Evolutionary conservation across 2,329 filamentous ascomycete species (phyloP).

Genomic region (Fusarium subglutinans): DNA sequence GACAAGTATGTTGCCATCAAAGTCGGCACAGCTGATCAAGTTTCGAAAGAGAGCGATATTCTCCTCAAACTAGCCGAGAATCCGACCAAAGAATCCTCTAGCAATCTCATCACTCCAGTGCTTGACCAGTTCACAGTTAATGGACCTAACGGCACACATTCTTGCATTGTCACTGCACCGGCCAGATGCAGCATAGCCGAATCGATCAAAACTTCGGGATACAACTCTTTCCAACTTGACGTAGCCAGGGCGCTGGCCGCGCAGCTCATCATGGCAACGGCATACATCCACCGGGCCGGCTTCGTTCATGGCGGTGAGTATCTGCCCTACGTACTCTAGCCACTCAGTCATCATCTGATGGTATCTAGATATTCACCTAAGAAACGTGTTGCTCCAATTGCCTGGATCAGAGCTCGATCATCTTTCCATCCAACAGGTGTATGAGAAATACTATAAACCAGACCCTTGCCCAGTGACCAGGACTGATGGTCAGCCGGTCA

Average conservation of each 20-base stretch:
- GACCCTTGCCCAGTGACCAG: neutral
- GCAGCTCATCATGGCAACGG: neutral
- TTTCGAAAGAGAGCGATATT: neutral
- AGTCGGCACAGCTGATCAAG: neutral
- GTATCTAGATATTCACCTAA: accelerated
- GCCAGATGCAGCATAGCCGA: neutral
- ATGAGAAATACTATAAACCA: neutral
- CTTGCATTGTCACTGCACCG: neutral
- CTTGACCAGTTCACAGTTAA: neutral
- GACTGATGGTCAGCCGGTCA: neutral
- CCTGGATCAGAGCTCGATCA: neutral
- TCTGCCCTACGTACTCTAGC: accelerated
- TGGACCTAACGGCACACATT: neutral
- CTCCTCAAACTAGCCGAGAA: accelerated
- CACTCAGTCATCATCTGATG: accelerated
- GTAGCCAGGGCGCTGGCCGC: neutral
- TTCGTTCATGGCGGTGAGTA: neutral
- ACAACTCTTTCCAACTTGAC: accelerated
- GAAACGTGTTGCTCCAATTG: neutral
- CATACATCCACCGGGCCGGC: neutral
- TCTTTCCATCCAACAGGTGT: neutral
- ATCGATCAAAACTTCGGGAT: accelerated
- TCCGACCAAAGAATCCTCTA: accelerated
- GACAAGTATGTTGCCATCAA: neutral
- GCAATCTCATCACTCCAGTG: neutral